Base-by-base conservation (phyloP, 2,329 filamentous ascomycete genomes). In the Claviceps cyperi region DNA sequence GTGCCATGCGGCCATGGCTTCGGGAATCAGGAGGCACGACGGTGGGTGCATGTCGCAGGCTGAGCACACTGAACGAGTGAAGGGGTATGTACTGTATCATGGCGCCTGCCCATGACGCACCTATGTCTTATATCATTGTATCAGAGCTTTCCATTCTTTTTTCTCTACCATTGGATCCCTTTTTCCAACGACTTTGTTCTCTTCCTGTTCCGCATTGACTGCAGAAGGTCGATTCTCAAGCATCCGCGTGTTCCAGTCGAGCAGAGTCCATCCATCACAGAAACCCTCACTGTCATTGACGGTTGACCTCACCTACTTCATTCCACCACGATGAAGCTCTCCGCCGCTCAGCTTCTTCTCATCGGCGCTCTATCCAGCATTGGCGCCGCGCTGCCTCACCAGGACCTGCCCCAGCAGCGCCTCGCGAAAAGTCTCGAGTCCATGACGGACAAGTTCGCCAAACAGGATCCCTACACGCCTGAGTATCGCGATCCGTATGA, bases 401-500 rank as follows among this genome's bases (percentile, higher is more conserved):
- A 71, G 48, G 75, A 78, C 62, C 77, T 74, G 56, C 75, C 75
- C 43, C 72, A 73, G 52, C 73, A 77, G 60, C 73, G 75, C 13
- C 70, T 78, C 15, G 64, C 74, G 51, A 69, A 73, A 50, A 74
- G 74, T 49, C 65, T 74, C 47, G 63, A 66, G 4, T 62, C 77
- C 13, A 72, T 78, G 13, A 72, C 69, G 52, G 59, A 61, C 46
- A 71, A 67, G 53, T 74, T 55, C 7, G 57, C 55, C 50, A 63
- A 62, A 51, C 54, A 59, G 39, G 63, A 66, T 13, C 81, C 81
- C 0, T 86, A 83, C 58, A 78, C 71, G 11, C 80, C 79, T 0
- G 76, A 68, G 7, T 68, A 77, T 58, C 70, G 68, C 47, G 81
- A 86, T 56, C 78, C 78, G 0, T 74, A 78, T 53, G 82, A 86